These are phyloP conservation scores for Fusarium subglutinans DNA, from an alignment of 2,329 filamentous ascomycete species.

Conservation along the genomic window DNA sequence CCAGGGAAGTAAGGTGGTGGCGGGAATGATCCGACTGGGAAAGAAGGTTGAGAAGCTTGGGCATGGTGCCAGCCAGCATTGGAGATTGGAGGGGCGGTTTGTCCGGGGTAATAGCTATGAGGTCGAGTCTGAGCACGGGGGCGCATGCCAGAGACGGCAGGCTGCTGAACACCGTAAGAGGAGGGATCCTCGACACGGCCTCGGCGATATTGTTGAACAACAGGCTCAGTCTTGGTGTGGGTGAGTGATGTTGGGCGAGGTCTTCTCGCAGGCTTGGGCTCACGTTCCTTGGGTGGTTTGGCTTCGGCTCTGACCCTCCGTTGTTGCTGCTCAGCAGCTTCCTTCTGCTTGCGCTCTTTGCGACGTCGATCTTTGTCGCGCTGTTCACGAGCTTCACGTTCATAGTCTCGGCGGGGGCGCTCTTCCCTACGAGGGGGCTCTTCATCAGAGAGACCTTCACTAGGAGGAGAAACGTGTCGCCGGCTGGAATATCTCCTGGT, in stretches of 20 bases:
- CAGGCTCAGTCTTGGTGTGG: conserved; percentile 47
- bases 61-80: conserved; percentile 43
- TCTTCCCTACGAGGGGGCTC: conserved; percentile 52
- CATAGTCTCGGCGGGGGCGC: conserved; percentile 38
- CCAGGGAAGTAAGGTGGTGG: conserved; percentile 43
- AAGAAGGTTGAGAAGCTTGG: conserved; percentile 35
- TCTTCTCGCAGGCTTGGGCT: conserved; percentile 43
- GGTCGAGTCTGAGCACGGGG: conserved; percentile 49
- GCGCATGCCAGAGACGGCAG: conserved; percentile 44
- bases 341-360: conserved; percentile 39
- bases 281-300: conserved; percentile 41
- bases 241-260: conserved; percentile 43
- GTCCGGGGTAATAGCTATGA: conserved; percentile 50
- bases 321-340: conserved; percentile 38
- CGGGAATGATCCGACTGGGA: conserved; percentile 45
- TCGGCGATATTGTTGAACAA: conserved; percentile 46
- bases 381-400: conserved; percentile 38
- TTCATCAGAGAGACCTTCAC: conserved; percentile 52
- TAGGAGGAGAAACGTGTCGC: conserved; percentile 50
- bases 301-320: conserved; percentile 39
- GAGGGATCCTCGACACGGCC: conserved; percentile 48
- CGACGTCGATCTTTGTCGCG: conserved; percentile 46
- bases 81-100: conserved; percentile 40
- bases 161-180: conserved; percentile 49
- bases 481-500: conserved; percentile 43